Evolutionary conservation across 768 basidiomycete genomes (phyloP).

Genomic region (Pleurotus platypus): DNA sequence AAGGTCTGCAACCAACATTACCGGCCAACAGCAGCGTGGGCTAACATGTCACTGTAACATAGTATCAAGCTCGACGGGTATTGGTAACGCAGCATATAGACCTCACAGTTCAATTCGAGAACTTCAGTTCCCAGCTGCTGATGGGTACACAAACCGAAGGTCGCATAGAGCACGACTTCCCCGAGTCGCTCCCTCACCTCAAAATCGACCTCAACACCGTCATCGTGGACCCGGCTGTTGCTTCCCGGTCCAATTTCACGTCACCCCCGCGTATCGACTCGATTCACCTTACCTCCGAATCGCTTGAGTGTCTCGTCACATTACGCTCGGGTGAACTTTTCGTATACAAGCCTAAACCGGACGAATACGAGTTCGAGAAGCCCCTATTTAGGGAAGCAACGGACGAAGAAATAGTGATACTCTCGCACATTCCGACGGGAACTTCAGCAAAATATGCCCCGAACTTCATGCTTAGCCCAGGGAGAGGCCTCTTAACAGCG

Average conservation of each 20-base stretch:
- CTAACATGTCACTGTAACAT: neutral
- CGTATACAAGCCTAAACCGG: constrained; percentile 33
- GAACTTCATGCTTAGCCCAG: constrained; percentile 51
- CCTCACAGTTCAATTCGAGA: constrained; percentile 66
- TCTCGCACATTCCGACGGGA: constrained; percentile 44
- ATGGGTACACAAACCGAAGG: constrained; percentile 34
- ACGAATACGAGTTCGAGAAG: constrained; percentile 12
- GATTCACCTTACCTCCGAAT: constrained; percentile 49
- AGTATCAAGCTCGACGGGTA: constrained; percentile 65
- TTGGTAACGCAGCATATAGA: constrained; percentile 63
- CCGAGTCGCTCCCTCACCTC: constrained; percentile 57
- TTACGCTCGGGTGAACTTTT: constrained; percentile 55
- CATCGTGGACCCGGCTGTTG: constrained; percentile 39
- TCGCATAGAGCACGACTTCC: constrained; percentile 60
- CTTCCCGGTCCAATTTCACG: constrained; percentile 18
- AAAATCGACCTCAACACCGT: constrained; percentile 54
- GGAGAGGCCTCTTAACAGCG: constrained; percentile 44
- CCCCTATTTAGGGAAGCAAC: constrained; percentile 16
- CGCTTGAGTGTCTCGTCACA: constrained; percentile 54
- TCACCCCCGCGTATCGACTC: constrained; percentile 33
- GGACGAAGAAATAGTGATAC: constrained; percentile 50
- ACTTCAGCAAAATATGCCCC: constrained; percentile 51
- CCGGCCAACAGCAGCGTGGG: too few relatives aligned
- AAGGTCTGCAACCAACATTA: constrained; percentile 36
- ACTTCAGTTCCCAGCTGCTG: constrained; percentile 69